Percentiles rank a stretch among this genome's conserved stretches.
Conservation (phyloP, 192 early-diverging fungal species). For the Entrophospora sp. region DNA sequence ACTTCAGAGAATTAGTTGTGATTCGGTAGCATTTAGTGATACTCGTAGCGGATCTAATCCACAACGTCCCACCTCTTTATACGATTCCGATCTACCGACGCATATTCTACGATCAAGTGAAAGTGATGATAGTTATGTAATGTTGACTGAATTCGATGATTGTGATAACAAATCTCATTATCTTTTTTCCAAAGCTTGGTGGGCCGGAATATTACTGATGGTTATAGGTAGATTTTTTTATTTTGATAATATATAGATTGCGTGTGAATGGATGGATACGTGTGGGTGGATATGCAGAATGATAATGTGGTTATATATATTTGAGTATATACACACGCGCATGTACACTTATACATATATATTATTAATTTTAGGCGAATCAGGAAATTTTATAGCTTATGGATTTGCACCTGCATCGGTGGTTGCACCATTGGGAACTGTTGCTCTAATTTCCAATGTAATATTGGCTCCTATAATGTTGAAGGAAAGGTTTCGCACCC, state of each 20-base stretch:
- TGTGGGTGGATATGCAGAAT: too few relatives aligned
- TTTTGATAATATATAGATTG: too few relatives aligned
- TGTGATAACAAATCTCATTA: slow-evolving; percentile 31
- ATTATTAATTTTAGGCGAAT: slow-evolving; percentile 21
- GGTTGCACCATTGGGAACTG: slow-evolving; percentile 67
- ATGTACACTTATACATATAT: neutral
- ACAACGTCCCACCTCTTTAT: neutral
- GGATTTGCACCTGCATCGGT: slow-evolving; percentile 67
- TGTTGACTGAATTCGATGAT: too few relatives aligned
- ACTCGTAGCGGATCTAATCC: neutral
- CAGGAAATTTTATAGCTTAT: slow-evolving; percentile 53
- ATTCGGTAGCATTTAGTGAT: neutral
- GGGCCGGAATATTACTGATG: slow-evolving; percentile 63
- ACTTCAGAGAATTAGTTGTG: slow-evolving; percentile 17
- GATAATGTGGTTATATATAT: too few relatives aligned
- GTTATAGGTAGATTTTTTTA: slow-evolving; percentile 32
- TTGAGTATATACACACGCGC: too few relatives aligned
- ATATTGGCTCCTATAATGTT: slow-evolving; percentile 62
- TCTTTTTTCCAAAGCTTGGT: slow-evolving; percentile 51
- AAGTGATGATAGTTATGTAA: slow-evolving; percentile 15
- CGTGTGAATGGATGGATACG: too few relatives aligned
- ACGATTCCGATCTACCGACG: slow-evolving; percentile 2
- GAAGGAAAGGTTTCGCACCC: slow-evolving; percentile 47
- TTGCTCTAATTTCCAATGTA: slow-evolving; percentile 60
- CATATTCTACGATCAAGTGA: neutral